Percentiles rank a stretch among this genome's conserved stretches.
These are phyloP conservation scores for Metarhizium humberi DNA, from an alignment of 2,329 filamentous ascomycete species.

Conservation along the genomic window DNA sequence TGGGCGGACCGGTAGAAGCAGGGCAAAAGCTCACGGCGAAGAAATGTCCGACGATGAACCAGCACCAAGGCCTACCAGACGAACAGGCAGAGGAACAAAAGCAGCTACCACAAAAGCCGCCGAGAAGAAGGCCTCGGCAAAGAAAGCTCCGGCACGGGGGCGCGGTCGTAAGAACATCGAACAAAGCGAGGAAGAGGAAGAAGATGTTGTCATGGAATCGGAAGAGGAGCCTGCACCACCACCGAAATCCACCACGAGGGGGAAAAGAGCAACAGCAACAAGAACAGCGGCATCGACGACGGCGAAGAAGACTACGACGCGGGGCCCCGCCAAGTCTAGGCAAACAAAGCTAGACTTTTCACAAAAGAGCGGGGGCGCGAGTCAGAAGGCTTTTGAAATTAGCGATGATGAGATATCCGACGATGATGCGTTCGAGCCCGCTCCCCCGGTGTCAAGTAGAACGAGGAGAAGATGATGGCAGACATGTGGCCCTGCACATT, in stretches of 20 bases:
- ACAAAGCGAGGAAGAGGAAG: slow-evolving; percentile 31
- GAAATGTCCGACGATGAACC: slow-evolving; percentile 15
- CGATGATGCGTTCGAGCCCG: slow-evolving; percentile 49
- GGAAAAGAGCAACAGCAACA: slow-evolving; percentile 12
- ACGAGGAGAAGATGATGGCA: slow-evolving; percentile 19
- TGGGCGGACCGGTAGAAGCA: slow-evolving; percentile 9
- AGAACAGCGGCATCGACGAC: slow-evolving; percentile 10
- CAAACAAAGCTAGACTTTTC: slow-evolving; percentile 27
- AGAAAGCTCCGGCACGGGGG: slow-evolving; percentile 31
- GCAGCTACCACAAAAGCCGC: slow-evolving; percentile 18
- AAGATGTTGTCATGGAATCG: slow-evolving; percentile 46
- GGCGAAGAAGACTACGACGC: slow-evolving; percentile 16
- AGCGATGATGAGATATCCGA: slow-evolving; percentile 59
- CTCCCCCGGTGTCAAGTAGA: slow-evolving; percentile 26
- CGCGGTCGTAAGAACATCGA: slow-evolving; percentile 27
- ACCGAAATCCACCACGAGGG: slow-evolving; percentile 23
- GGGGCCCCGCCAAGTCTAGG: slow-evolving; percentile 13
- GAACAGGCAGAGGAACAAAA: slow-evolving; percentile 21
- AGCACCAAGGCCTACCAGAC: slow-evolving; percentile 23
- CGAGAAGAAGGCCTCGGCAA: slow-evolving; percentile 32
- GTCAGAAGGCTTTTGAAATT: slow-evolving; percentile 45
- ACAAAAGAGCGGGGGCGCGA: slow-evolving; percentile 28
- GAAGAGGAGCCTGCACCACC: slow-evolving; percentile 34
- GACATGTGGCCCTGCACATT: not conserved
- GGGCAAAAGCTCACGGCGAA: slow-evolving; percentile 20